phyloP scores from a whole-genome alignment of 805 yeast genomes.

The Kurtzmaniella fragi region DNA sequence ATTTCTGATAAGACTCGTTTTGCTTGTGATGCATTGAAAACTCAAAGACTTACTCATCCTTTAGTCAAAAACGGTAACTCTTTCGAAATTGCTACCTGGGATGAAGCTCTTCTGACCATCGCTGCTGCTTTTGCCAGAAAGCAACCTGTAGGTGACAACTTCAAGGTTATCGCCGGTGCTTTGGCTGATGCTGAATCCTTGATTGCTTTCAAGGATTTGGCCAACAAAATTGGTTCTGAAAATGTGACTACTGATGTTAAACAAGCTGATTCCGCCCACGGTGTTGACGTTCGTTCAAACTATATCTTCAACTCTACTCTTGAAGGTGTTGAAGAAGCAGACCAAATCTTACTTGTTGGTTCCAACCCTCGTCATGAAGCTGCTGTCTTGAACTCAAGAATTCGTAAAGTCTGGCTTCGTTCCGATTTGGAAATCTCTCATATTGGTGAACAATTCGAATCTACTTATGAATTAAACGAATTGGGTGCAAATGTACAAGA shows the following conservation, averaged over 20 bases:
- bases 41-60: constrained; percentile 81
- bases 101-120: constrained; percentile 70
- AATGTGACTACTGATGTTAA: constrained; percentile 70
- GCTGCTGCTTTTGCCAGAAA: constrained; percentile 55
- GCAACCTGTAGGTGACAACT: constrained; percentile 60
- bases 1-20: constrained; percentile 82
- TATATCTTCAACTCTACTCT: constrained; percentile 77
- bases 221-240: constrained; percentile 75
- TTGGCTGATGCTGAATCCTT: constrained; percentile 76
- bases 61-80: constrained; percentile 63
- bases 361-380: constrained; percentile 90
- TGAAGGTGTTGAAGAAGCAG: constrained; percentile 78
- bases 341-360: constrained; percentile 73
- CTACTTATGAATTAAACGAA: constrained; percentile 63
- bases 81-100: constrained; percentile 80
- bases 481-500: constrained; percentile 58
- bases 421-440: constrained; percentile 62
- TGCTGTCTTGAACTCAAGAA: constrained; percentile 78
- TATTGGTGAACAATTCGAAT: constrained; percentile 72
- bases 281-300: constrained; percentile 72
- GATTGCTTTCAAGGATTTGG: constrained; percentile 76
- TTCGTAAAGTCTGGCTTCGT: constrained; percentile 76
- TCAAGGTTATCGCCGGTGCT: constrained; percentile 80
- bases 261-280: constrained; percentile 52
- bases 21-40: constrained; percentile 80